Base-by-base conservation (phyloP, 768 basidiomycete species). In the Kwoniella sp. region DNA sequence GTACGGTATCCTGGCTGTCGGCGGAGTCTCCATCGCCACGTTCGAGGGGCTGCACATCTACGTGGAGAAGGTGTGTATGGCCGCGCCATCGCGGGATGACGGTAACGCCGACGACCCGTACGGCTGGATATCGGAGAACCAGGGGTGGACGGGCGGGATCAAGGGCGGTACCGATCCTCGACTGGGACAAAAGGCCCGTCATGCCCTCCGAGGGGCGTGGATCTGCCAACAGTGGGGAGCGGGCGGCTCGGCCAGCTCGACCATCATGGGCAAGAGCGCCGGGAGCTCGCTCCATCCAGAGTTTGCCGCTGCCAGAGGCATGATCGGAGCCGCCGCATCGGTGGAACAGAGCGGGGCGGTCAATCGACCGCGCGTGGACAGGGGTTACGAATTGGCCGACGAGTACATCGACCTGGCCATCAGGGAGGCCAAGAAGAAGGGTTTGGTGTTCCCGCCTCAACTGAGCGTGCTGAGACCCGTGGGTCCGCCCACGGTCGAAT, bases 141-240 rank as follows among this genome's bases (percentile, higher is more conserved):
- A 57, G 29, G 56, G 59, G 0, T 72, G 70, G 70, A 72, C 70
- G 19, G 68, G 68, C 8, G 61, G 68, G 6, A 46, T 41, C 5
- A 47, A 47, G 14, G 68, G 68, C 15, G 70, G 70, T 2, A 72
- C 70, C 22, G 63, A 69, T 36, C 54, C 68, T 4, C 14, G 53
- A 39, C 52, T 72, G 3, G 68, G 70, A 14, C 62, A 63, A 43
- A 68, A 66, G 51, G 66, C 59, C 8, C 53, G 70, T 14, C 66
- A 68, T 57, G 63, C 66, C 5, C 42, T 72, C 15, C 46, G 70
- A 40, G 67, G 63, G 5, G 70, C 70, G 26, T 72, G 70, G 70
- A 62, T 69, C 12, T 64, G 64, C 46, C 65, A 70, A 42, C 56
- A 66, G 28, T 61, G 55, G 52, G 70, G 70, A 14, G 60, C 57